Evolutionary conservation across 495 filamentous ascomycete species (phyloP).

Genomic region (Aspergillus asperescens): DNA sequence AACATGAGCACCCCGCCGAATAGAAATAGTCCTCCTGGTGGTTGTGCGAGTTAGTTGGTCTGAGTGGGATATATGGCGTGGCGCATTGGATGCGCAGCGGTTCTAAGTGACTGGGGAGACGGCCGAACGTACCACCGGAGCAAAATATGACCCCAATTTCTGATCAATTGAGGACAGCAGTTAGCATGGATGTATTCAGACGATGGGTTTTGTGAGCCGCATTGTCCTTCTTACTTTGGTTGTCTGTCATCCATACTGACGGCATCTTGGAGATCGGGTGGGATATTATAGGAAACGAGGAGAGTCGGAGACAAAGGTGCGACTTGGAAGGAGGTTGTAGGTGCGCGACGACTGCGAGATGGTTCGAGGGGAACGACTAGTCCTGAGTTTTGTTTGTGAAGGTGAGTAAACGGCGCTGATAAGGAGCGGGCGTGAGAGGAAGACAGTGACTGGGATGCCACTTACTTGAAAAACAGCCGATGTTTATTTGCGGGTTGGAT

Average conservation of each 20-base stretch:
- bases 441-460: not conserved
- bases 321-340: not conserved
- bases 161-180: slow-evolving; percentile 30
- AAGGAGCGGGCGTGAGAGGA: not conserved
- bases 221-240: slow-evolving; percentile 67
- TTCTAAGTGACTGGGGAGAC: not conserved
- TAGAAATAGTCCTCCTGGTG: slow-evolving; percentile 81
- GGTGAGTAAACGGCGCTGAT: not conserved
- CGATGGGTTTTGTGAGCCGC: not conserved
- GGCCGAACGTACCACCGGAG: slow-evolving; percentile 72
- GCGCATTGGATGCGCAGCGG: not conserved
- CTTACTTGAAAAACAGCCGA: not conserved
- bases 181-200: slow-evolving; percentile 9
- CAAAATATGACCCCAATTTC: slow-evolving; percentile 96
- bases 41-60: not conserved
- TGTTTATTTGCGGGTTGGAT: not conserved
- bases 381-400: slow-evolving; percentile 1
- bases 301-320: not conserved
- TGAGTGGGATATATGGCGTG: not conserved
- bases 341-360: not conserved
- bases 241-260: slow-evolving; percentile 91
- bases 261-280: slow-evolving; percentile 42
- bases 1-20: slow-evolving; percentile 90
- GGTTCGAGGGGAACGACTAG: not conserved
- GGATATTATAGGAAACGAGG: not conserved